These are phyloP conservation scores for Melampsora americana DNA, from an alignment of 1,284 basidiomycete genomes.

Conservation along the genomic window DNA sequence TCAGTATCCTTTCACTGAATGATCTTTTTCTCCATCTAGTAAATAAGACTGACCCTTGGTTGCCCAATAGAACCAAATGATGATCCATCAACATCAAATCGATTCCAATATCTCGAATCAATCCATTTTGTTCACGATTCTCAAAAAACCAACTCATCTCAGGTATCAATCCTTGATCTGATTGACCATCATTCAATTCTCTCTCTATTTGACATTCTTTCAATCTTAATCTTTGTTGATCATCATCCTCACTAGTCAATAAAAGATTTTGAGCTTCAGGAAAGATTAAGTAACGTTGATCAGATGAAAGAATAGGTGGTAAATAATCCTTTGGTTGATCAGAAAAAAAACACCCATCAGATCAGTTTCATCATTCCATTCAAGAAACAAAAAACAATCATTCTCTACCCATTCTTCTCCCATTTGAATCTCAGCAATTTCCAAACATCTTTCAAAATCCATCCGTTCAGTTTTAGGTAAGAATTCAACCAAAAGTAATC, in stretches of 20 bases:
- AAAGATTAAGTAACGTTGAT: background rate
- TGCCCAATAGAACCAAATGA: slow-evolving; percentile 54
- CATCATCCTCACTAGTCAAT: background rate
- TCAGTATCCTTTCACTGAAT: background rate
- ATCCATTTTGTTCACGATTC: slow-evolving; percentile 53
- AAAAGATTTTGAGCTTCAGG: background rate
- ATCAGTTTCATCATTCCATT: too few relatives aligned
- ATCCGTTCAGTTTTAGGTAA: slow-evolving; percentile 46
- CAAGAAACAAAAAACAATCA: too few relatives aligned
- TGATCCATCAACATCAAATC: slow-evolving; percentile 53
- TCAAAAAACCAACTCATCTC: slow-evolving; percentile 31
- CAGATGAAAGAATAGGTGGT: background rate
- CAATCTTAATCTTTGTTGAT: background rate
- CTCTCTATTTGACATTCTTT: background rate
- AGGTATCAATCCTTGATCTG: slow-evolving; percentile 48
- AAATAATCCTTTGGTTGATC: slow-evolving; percentile 6
- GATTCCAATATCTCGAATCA: slow-evolving; percentile 53
- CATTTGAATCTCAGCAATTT: slow-evolving; percentile 52
- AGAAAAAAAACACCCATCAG: background rate
- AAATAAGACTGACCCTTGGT: background rate
- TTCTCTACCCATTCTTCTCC: slow-evolving; percentile 51
- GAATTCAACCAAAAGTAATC: background rate
- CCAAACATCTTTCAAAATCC: slow-evolving; percentile 49
- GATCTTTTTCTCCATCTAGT: background rate
- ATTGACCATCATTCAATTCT: background rate